Conservation (phyloP, 2,329 filamentous ascomycete genomes). For the Ophiostoma australiae region DNA sequence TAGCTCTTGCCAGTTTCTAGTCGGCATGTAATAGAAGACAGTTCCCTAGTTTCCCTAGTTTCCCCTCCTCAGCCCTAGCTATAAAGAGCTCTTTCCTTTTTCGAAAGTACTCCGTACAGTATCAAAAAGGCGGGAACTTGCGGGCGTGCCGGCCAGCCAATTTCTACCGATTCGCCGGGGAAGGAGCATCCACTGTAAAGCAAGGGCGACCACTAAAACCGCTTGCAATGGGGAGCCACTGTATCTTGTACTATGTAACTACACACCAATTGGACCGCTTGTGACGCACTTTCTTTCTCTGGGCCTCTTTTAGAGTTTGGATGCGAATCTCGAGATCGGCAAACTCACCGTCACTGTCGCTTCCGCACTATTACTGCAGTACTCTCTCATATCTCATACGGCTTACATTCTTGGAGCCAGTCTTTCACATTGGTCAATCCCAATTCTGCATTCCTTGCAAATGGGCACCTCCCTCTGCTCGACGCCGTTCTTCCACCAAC, state of each 20-base stretch:
- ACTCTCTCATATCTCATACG: neutral
- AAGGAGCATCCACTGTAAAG: neutral
- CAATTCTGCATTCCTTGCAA: conserved; percentile 12
- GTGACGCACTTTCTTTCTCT: neutral
- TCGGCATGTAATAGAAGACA: no score
- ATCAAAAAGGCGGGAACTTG: neutral
- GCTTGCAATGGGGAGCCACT: neutral
- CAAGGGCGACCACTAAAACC: neutral
- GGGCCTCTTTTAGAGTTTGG: neutral
- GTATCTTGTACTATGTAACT: conserved; percentile 4
- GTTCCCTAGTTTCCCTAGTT: neutral
- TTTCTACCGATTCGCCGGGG: conserved; percentile 3
- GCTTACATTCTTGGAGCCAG: neutral
- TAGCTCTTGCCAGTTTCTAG: neutral
- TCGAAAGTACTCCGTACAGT: neutral
- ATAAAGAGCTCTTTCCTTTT: neutral
- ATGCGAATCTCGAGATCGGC: conserved; percentile 11
- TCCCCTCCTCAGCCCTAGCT: neutral
- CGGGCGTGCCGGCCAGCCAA: neutral
- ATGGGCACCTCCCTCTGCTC: conserved; percentile 18
- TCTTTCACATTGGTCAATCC: neutral
- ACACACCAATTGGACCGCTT: conserved; percentile 7
- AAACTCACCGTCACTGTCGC: neutral
- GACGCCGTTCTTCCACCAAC: conserved; percentile 20
- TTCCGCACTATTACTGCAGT: neutral